Evolutionary conservation across 768 basidiomycete species (phyloP).

Genomic region (Tylopilus vinaceipallidus): DNA sequence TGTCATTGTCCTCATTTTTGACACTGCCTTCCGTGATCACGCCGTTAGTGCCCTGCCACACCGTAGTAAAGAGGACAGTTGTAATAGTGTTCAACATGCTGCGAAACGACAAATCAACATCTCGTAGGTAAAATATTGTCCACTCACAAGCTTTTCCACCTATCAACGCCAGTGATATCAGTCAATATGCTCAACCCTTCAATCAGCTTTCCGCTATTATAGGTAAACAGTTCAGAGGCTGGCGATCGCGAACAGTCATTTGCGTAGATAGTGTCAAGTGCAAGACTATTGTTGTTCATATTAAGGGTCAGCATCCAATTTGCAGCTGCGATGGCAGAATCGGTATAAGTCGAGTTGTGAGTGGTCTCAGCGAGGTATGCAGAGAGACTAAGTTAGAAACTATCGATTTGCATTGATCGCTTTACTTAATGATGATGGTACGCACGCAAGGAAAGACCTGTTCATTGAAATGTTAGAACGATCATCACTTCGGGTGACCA

Average conservation of each 20-base stretch:
- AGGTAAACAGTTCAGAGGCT: conserved; percentile 48
- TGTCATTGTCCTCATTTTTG: conserved; percentile 41
- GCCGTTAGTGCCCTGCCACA: conserved; percentile 49
- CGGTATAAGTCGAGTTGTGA: conserved; percentile 41
- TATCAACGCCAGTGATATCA: conserved; percentile 39
- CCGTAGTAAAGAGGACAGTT: conserved; percentile 41
- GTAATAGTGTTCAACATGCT: conserved; percentile 39
- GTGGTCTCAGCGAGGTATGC: conserved; percentile 49
- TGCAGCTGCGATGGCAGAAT: conserved; percentile 46
- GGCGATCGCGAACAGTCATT: conserved; percentile 47
- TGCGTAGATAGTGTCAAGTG: conserved; percentile 48
- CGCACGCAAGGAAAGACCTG: conserved; percentile 43
- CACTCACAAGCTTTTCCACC: conserved; percentile 43
- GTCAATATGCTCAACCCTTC: conserved; percentile 49
- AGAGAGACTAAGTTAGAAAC: conserved; percentile 37
- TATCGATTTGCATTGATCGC: background rate
- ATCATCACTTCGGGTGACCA: background rate
- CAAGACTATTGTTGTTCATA: conserved; percentile 39
- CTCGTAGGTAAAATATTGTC: too few species aligned
- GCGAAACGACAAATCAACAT: conserved; percentile 1
- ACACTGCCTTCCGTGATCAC: conserved; percentile 52
- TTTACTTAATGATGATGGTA: background rate
- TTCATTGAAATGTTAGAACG: background rate
- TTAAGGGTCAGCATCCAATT: conserved; percentile 49
- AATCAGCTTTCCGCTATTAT: conserved; percentile 53